Conservation (phyloP, 2,329 filamentous ascomycete genomes). For the Pseudocercospora crystallina region DNA sequence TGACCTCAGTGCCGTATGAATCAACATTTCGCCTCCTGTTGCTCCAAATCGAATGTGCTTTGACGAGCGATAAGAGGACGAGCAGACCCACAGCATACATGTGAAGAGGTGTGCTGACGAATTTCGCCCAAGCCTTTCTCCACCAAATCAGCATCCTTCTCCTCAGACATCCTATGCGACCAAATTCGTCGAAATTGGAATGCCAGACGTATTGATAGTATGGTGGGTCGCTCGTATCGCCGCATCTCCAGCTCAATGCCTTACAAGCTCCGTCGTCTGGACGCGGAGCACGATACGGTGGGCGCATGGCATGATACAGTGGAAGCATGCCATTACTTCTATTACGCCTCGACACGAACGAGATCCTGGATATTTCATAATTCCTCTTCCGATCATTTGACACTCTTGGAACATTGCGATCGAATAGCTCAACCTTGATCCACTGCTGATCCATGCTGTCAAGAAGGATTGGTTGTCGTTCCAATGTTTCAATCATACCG, state of each 20-base stretch:
- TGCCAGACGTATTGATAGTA: conserved; percentile 18
- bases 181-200: conserved; percentile 14
- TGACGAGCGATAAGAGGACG: no score
- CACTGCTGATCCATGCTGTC: conserved; percentile 9
- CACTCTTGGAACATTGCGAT: not conserved
- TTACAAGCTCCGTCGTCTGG: conserved; percentile 10
- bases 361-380: conserved; percentile 4
- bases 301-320: no score
- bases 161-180: conserved; percentile 13
- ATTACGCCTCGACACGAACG: not conserved
- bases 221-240: conserved; percentile 18
- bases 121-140: not conserved
- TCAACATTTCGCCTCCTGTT: no score
- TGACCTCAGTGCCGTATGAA: no score
- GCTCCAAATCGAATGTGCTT: no score
- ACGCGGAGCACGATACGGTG: conserved; percentile 6
- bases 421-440: conserved; percentile 1
- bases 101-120: no score
- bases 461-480: conserved; percentile 3
- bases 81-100: no score
- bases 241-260: conserved; percentile 16
- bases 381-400: conserved; percentile 2
- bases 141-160: conserved; percentile 4
- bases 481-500: not conserved
- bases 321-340: no score